Evolutionary conservation across 1,139 yeast species (phyloP).

Genomic region (Arxiozyma slooffiae): DNA sequence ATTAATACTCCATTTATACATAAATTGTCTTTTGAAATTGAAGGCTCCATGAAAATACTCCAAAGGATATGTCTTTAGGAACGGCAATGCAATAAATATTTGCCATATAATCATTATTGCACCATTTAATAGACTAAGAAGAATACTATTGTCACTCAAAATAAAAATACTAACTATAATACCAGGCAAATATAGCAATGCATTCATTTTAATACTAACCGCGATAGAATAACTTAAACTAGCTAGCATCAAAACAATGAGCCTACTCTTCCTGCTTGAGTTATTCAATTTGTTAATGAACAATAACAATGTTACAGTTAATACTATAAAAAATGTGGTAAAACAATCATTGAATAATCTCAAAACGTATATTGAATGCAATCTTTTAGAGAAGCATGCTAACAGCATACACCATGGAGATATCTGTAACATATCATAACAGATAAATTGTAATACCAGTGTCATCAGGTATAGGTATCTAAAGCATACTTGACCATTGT

Average conservation of each 20-base stretch:
- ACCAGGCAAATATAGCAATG: conserved; percentile 73
- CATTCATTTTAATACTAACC: conserved; percentile 86
- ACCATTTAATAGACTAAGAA: conserved; percentile 21
- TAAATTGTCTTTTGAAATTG: conserved; percentile 61
- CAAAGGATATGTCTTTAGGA: conserved; percentile 39
- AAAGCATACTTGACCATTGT: conserved; percentile 56
- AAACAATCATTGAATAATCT: conserved; percentile 85
- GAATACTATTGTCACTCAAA: conserved; percentile 43
- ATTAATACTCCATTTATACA: conserved; percentile 85
- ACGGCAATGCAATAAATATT: conserved; percentile 46
- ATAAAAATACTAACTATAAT: conserved; percentile 46
- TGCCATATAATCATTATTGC: conserved; percentile 35
- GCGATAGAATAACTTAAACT: conserved; percentile 58
- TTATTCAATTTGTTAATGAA: conserved; percentile 31
- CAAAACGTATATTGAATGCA: conserved; percentile 76
- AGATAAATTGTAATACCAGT: conserved; percentile 40
- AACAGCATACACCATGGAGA: conserved; percentile 59
- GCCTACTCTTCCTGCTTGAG: conserved; percentile 4
- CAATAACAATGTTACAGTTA: conserved; percentile 49
- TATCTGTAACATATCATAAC: conserved; percentile 39
- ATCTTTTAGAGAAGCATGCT: conserved; percentile 59
- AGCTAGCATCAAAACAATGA: conserved; percentile 26
- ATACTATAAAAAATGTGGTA: conserved; percentile 57
- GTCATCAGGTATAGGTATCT: conserved; percentile 55
- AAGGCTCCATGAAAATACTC: conserved; percentile 59